Base-by-base conservation (phyloP, 176 grass and related monocot species). In the Saccharum officinarum region DNA sequence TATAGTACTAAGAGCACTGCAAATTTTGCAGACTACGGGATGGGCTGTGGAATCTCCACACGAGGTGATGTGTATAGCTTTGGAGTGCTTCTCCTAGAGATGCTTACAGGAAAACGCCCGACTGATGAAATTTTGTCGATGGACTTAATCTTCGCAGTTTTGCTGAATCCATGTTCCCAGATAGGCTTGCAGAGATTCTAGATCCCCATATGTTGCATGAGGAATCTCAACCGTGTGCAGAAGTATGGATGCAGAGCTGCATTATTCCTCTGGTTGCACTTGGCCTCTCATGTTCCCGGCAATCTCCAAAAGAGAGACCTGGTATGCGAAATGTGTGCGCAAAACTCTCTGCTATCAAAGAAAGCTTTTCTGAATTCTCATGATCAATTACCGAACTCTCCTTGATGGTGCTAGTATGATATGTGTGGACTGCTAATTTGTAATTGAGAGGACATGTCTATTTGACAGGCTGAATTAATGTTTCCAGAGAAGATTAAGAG, bases 301-400 rank as follows among this genome's bases (percentile, higher is more conserved):
- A 40, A 42, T 73, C 74, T 50, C 74, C 74, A 0, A 88, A 72
- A 36, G 66, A 83, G 16, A 69, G 86, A 3, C 54, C 80, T 39
- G 41, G 66, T 33, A 88, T 88, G 80, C 75, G 30, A 83, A 52
- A 83, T 64, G 78, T 88, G 15, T 79, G 16, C 73, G 65, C 66
- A 10, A 71, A 78, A 65, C 31, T 88, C 5, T 33, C 3, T 78
- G 30, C 44, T 12, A 52, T 88, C 55, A 78, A 71, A 66, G 74
- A 83, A 79, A 2, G 40, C 16, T 14, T 88, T 73, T 65, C 30
- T 71, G 39, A 73, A 64, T 31, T n/a, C 12, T 38, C 54, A 8
- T 38, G 39, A 18, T 33, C 23, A 73, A 25, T 64, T n/a, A 25
- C 30, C 36, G 4, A 47, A 17, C 9, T 79, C 67, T 44, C 22